phyloP scores from a whole-genome alignment of 805 yeast genomes.

The Phaffomyces antillensis region DNA sequence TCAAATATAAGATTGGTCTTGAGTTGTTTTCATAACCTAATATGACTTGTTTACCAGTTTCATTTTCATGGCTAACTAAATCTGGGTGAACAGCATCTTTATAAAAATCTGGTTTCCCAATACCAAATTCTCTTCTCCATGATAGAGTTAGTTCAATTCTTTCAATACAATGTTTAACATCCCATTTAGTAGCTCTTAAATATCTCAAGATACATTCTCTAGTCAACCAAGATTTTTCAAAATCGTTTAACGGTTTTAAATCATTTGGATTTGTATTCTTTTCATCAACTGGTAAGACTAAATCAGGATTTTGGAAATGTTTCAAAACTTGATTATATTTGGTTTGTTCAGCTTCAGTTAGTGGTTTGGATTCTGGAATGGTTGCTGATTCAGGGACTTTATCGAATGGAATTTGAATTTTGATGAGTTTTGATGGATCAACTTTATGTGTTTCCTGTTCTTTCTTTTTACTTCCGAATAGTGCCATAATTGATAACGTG shows the following conservation, averaged over 20 bases:
- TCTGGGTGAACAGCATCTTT: constrained; percentile 51
- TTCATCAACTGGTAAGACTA: constrained; percentile 28
- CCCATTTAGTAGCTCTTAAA: constrained; percentile 92
- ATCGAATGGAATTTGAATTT: constrained; percentile 44
- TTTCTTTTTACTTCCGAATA: constrained; percentile 22
- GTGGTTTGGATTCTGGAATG: constrained; percentile 34
- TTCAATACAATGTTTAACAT: constrained; percentile 55
- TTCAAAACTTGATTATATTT: constrained; percentile 57
- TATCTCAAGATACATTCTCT: constrained; percentile 87
- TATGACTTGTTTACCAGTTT: constrained; percentile 87
- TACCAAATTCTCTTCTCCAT: constrained; percentile 95
- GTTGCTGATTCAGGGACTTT: constrained; percentile 41
- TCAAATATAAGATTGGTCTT: constrained; percentile 87
- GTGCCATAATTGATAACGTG: constrained; percentile 13
- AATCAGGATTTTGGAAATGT: constrained; percentile 45
- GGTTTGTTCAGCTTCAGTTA: constrained; percentile 47
- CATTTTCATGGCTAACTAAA: constrained; percentile 59
- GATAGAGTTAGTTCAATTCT: constrained; percentile 73
- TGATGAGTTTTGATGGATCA: constrained; percentile 24
- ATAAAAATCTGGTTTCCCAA: constrained; percentile 29
- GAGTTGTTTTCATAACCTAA: constrained; percentile 85
- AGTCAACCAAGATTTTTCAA: constrained; percentile 89
- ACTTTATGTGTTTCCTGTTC: constrained; percentile 14
- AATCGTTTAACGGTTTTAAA: constrained; percentile 38
- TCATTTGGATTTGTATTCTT: constrained; percentile 25